Percentiles rank a stretch among this genome's conserved stretches.
phyloP scores from a whole-genome alignment of 768 basidiomycete species.

The Mrakia hoshinonis region DNA sequence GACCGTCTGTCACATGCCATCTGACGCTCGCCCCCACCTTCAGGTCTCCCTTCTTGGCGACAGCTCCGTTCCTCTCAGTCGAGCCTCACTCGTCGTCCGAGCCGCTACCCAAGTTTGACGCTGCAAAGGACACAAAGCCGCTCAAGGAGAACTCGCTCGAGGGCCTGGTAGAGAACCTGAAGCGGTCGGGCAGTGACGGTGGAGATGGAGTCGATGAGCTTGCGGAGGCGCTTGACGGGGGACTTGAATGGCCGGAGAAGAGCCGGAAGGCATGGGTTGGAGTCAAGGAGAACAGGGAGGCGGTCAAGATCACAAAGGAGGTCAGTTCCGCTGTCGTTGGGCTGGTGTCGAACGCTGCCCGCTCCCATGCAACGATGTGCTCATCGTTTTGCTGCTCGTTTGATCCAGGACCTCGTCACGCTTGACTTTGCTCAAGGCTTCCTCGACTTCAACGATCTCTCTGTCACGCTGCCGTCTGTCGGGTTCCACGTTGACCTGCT shows the following conservation, averaged over 20 bases:
- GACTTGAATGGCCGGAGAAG: not conserved
- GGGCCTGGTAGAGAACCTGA: not conserved
- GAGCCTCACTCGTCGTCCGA: not conserved
- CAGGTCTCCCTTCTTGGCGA: conserved; percentile 18
- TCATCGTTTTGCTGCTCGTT: not conserved
- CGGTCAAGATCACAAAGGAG: not conserved
- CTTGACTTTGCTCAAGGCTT: conserved; percentile 27
- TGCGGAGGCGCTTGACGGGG: not conserved
- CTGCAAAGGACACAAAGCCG: not conserved
- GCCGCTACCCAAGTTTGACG: not conserved
- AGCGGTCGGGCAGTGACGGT: not conserved
- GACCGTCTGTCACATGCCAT: no score
- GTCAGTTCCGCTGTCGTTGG: not conserved
- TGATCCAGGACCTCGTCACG: conserved; percentile 15
- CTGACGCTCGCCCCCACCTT: not conserved
- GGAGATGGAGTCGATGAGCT: not conserved
- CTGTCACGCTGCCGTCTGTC: conserved; percentile 21
- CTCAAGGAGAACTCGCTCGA: conserved; percentile 16
- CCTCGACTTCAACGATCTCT: conserved; percentile 28
- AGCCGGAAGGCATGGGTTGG: conserved; percentile 13
- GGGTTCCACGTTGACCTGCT: conserved; percentile 26
- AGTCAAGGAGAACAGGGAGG: conserved; percentile 18
- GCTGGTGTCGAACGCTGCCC: not conserved
- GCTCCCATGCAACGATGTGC: not conserved
- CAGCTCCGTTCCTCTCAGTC: conserved; percentile 12